Evolutionary conservation across 208 protist species (phyloP).

Genomic region (Crithidia bombi): DNA sequence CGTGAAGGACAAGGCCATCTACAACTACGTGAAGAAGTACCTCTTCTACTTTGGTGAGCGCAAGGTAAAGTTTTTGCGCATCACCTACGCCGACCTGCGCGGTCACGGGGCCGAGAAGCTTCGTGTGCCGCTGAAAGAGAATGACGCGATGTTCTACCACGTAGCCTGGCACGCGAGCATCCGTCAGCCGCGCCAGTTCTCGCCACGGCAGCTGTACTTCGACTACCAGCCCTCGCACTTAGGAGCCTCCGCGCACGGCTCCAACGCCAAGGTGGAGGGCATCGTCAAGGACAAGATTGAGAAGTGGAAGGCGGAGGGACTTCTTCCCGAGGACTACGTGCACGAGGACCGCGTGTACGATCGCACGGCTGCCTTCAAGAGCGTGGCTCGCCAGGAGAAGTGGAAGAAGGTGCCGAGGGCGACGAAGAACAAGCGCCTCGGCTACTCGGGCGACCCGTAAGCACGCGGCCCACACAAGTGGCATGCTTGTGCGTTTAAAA

Average conservation of each 20-base stretch:
- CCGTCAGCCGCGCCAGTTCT: slow-evolving; percentile 82
- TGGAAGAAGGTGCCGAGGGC: slow-evolving; percentile 86
- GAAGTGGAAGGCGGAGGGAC: slow-evolving; percentile 89
- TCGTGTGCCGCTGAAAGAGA: slow-evolving; percentile 76
- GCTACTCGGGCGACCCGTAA: slow-evolving; percentile 79
- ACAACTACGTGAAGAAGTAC: slow-evolving; percentile 89
- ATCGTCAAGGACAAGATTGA: slow-evolving; percentile 93
- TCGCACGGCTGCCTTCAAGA: slow-evolving; percentile 80
- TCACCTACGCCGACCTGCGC: slow-evolving; percentile 83
- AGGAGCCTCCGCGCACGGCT: slow-evolving; percentile 46
- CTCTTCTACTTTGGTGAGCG: slow-evolving; percentile 88
- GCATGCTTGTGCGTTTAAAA: background rate
- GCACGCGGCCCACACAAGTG: background rate
- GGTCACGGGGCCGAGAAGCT: slow-evolving; percentile 84
- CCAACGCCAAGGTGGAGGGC: slow-evolving; percentile 88
- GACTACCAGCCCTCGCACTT: slow-evolving; percentile 85
- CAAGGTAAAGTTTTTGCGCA: slow-evolving; percentile 87
- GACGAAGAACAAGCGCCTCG: slow-evolving; percentile 77
- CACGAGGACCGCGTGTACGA: slow-evolving; percentile 89
- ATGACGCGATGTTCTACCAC: slow-evolving; percentile 92
- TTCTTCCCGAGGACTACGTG: slow-evolving; percentile 89
- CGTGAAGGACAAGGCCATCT: slow-evolving; percentile 69
- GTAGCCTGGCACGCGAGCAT: slow-evolving; percentile 89
- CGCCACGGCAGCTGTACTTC: slow-evolving; percentile 89
- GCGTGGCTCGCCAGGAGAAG: slow-evolving; percentile 73